Conservation (phyloP, 257 asterid genomes). For the Jacaranda copaia region DNA sequence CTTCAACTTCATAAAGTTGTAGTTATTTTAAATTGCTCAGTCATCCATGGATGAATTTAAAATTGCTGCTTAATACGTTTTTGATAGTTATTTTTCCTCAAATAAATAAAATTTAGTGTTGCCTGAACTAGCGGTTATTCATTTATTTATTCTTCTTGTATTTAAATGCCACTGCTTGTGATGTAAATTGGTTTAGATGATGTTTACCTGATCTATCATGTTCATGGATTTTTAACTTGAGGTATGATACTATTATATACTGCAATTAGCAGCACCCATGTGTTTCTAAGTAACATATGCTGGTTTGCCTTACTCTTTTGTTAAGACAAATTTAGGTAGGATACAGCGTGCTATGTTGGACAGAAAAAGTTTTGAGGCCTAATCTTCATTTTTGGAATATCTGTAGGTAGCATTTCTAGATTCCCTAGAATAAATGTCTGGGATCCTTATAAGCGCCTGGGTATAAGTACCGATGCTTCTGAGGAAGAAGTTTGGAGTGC, state of each 20-base stretch:
- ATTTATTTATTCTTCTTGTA: not conserved
- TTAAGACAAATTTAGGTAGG: slow-evolving; percentile 4
- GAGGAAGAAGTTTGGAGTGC: slow-evolving; percentile 98
- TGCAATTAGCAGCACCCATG: not conserved
- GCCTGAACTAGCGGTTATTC: not conserved
- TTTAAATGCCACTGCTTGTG: not conserved
- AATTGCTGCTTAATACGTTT: not conserved
- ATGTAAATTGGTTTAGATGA: not conserved
- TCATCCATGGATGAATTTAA: not conserved
- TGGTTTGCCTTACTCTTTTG: not conserved
- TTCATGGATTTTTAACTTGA: slow-evolving; percentile 21
- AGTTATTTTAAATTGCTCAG: not conserved
- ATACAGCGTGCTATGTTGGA: slow-evolving; percentile 8
- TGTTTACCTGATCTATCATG: not conserved
- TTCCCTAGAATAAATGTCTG: slow-evolving; percentile 78
- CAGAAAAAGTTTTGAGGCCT: slow-evolving; percentile 2
- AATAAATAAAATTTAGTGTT: not conserved
- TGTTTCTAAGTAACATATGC: not conserved
- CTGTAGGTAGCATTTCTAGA: slow-evolving; percentile 59
- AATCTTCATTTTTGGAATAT: slow-evolving; percentile 19
- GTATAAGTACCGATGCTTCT: slow-evolving; percentile 79
- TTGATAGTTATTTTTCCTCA: not conserved
- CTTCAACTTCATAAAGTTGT: not conserved
- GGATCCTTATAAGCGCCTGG: slow-evolving; percentile 95
- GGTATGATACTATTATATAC: not conserved